These are phyloP conservation scores for Sporisorium scitamineum DNA, from an alignment of 1,284 basidiomycete species.

Conservation along the genomic window DNA sequence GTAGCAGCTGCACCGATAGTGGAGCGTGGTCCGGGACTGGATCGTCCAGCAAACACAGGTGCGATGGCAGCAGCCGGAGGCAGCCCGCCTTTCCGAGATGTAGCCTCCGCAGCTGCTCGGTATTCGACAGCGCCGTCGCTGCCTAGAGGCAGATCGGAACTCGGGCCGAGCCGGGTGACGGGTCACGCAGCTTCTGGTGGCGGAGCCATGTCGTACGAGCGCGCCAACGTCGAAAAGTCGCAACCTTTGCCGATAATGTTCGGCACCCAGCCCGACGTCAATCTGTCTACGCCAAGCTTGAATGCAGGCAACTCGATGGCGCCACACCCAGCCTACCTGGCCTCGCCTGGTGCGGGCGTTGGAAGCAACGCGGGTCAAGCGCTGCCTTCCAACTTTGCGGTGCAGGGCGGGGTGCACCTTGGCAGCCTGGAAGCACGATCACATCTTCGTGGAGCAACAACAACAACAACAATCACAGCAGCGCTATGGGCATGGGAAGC, in stretches of 20 bases:
- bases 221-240: constrained; percentile 9
- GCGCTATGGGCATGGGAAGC: not conserved
- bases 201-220: constrained; percentile 29
- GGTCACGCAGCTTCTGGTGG: constrained; percentile 7
- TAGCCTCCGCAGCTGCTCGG: constrained; percentile 27
- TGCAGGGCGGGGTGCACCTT: not conserved
- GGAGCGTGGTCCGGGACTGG: not conserved
- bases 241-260: constrained; percentile 9
- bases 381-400: not conserved
- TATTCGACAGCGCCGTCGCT: constrained; percentile 25
- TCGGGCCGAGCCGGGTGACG: constrained; percentile 1
- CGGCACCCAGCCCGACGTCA: not conserved
- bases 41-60: not conserved
- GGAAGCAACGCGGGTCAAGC: constrained; percentile 4
- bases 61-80: constrained; percentile 1
- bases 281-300: not conserved
- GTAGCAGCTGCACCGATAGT: constrained; percentile 2
- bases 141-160: constrained; percentile 27
- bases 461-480: constrained; percentile 2
- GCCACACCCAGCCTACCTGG: constrained; percentile 41
- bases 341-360: constrained; percentile 10
- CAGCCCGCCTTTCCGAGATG: constrained; percentile 26
- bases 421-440: not conserved
- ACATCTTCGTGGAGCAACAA: constrained; percentile 29
- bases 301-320: constrained; percentile 12